Percentiles rank a stretch among this genome's conserved stretches.
phyloP scores from a whole-genome alignment of 352 stramenopile species.

The Phytophthora sp. region DNA sequence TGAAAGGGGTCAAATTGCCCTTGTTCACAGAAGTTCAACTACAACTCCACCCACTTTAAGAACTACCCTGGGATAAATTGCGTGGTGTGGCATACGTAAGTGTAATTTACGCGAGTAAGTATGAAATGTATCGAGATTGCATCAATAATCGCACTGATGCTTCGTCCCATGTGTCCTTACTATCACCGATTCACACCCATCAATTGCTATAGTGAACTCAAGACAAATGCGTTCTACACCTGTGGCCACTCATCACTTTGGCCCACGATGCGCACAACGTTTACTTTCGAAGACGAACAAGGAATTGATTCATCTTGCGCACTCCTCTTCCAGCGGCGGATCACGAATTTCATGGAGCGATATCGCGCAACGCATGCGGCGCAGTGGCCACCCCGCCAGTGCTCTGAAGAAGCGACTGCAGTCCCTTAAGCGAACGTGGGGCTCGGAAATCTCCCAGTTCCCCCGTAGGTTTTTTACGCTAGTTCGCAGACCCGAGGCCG shows the following conservation, averaged over 20 bases:
- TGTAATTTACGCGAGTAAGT: slow-evolving; percentile 5
- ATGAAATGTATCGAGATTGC: slow-evolving; percentile 15
- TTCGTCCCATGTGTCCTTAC: neutral
- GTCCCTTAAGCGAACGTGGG: neutral
- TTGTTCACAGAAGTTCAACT: slow-evolving; percentile 11
- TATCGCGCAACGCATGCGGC: neutral
- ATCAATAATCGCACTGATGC: neutral
- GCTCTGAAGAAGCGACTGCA: neutral
- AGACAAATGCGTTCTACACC: neutral
- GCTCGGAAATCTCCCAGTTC: neutral
- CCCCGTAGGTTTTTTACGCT: slow-evolving; percentile 1
- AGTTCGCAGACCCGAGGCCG: slow-evolving; percentile 4
- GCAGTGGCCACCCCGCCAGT: neutral
- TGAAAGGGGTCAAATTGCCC: neutral
- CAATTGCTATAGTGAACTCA: neutral
- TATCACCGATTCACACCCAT: neutral
- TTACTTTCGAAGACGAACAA: slow-evolving; percentile 18
- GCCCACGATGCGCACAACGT: neutral
- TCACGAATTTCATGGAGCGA: neutral
- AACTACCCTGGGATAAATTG: slow-evolving; percentile 4
- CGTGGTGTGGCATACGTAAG: slow-evolving; percentile 1
- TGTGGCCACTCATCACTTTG: neutral
- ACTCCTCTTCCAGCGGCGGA: neutral
- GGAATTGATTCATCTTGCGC: neutral
- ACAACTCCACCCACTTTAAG: neutral